Percentiles rank a stretch among this genome's conserved stretches.
These are phyloP conservation scores for Pyrenula massariospora DNA, from an alignment of 495 filamentous ascomycete species.

Conservation along the genomic window DNA sequence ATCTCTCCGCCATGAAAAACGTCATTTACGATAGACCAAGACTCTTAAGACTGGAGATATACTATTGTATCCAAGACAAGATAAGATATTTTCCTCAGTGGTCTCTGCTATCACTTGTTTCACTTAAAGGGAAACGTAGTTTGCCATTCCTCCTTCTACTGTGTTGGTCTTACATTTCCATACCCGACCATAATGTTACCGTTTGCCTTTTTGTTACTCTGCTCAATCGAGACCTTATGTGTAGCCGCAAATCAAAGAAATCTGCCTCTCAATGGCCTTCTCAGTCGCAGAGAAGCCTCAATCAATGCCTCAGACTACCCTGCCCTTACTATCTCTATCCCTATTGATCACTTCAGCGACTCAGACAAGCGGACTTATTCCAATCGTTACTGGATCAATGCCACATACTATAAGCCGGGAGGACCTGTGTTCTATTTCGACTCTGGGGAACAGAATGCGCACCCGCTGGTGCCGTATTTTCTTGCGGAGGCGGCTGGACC, in stretches of 20 bases:
- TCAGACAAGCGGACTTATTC: constrained; percentile 29
- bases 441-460: constrained; percentile 32
- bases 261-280: not conserved
- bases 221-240: not conserved
- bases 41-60: no score
- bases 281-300: not conserved
- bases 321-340: constrained; percentile 11
- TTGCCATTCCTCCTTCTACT: no score
- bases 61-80: no score
- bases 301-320: not conserved
- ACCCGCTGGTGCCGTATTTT: constrained; percentile 9
- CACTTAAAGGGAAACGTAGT: no score
- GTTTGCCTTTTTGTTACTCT: not conserved
- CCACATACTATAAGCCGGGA: constrained; percentile 33
- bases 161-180: no score
- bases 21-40: no score
- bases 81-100: no score
- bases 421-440: constrained; percentile 44
- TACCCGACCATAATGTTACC: not conserved
- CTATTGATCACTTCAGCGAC: constrained; percentile 31
- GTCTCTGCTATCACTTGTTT: no score
- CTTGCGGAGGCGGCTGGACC: constrained; percentile 8
- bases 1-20: no score
- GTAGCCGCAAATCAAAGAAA: not conserved
- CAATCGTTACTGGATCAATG: constrained; percentile 45